phyloP scores from a whole-genome alignment of 2,329 filamentous ascomycete species.

The Chaetomiaceae sp. region DNA sequence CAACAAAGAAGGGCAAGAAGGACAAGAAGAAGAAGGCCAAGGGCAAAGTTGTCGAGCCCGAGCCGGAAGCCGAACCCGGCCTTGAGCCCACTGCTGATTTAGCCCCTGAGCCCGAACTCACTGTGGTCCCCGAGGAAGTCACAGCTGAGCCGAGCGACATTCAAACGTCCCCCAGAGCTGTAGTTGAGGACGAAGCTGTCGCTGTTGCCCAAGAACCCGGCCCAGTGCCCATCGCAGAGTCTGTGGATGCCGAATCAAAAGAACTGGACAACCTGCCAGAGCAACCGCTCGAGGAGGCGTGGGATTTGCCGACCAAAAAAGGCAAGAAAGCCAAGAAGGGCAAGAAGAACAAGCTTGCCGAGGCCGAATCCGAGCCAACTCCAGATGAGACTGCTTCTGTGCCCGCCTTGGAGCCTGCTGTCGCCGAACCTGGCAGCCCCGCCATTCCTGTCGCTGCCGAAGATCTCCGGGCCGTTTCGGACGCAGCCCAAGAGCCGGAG shows the following conservation, averaged over 20 bases:
- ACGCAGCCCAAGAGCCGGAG: too few species aligned
- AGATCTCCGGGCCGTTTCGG: too few species aligned
- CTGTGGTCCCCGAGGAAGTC: neutral
- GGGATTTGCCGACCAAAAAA: conserved; percentile 15
- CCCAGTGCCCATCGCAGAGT: conserved; percentile 1
- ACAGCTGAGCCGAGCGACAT: neutral
- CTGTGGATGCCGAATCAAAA: conserved; percentile 1
- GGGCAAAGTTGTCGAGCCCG: neutral
- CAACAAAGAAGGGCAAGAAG: conserved; percentile 30
- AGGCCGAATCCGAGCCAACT: neutral
- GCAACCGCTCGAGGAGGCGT: conserved; percentile 1
- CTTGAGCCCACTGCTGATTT: conserved; percentile 3
- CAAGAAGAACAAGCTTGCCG: neutral
- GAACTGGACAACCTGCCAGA: neutral
- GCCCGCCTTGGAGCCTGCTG: too few species aligned
- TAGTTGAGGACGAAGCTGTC: neutral
- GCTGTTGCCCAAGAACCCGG: neutral
- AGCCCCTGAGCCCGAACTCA: conserved; percentile 3
- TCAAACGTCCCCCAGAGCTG: neutral
- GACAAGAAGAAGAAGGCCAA: conserved; percentile 16
- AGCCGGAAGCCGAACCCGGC: neutral
- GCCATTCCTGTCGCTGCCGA: too few species aligned
- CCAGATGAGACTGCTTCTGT: neutral
- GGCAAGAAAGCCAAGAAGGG: conserved; percentile 28
- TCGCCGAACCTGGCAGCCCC: too few species aligned